Base-by-base conservation (phyloP, 768 basidiomycete species). In the Sarcodon aspratus region DNA sequence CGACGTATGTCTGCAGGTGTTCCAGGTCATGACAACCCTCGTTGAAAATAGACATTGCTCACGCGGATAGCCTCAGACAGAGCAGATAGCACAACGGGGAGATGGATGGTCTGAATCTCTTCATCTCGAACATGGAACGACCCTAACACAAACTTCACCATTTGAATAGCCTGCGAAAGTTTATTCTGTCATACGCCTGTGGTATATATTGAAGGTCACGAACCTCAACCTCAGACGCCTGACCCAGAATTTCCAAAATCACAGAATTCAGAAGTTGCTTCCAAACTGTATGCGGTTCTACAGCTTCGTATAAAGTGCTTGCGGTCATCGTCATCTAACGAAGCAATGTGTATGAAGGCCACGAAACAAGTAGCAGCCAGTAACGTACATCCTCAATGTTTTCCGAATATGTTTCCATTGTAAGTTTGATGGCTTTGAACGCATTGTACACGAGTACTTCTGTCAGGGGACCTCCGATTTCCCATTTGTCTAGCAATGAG, bases 401-500 rank as follows among this genome's bases (percentile, higher is more conserved):
- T 40, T 82, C 80, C 12, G 71, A 64, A 37, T 75, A 69, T 7
- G 72, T 66, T 34, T 78, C 69, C 42, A 80, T 63, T 13, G 79
- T 68, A 13, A 68, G 59, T 61, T 78, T 78, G 45, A 96, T 69
- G 2, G 87, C 80, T 46, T 73, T 79, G 57, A 97, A 79, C 0
- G 88, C 74, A 55, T 95, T 88, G 55, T 86, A 79, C 9, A 88
- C 78, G 46, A 97, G 66, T 6, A 70, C 71, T 36, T 91, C 84
- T 0, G 92, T 92, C 27, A 99, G 63, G 0, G 76, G 72, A 7
- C 76, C 78, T 5, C 95, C 95, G 42, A 98, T 84, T 62, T 98
- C 96, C 88, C 91, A 97, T 63, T 96, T 96, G 64, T 99, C 96
- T 55, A 97, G 69, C 13, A 98, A 64, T 1, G 92, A 94, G 18